These are phyloP conservation scores for Emmonsiellopsis sp. DNA, from an alignment of 2,329 filamentous ascomycete species.

Conservation along the genomic window DNA sequence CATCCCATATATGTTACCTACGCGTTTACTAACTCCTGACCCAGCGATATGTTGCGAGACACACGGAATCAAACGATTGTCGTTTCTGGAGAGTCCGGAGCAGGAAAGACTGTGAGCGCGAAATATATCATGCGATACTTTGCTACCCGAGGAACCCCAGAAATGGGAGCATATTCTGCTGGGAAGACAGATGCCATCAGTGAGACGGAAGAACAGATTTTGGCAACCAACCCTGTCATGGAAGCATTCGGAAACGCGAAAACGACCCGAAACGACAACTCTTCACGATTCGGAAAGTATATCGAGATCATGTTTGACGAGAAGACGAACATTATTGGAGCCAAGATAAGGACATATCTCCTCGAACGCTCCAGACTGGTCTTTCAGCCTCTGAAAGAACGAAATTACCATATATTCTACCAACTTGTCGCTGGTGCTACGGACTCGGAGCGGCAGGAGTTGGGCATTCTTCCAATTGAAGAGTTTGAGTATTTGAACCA, in stretches of 20 bases:
- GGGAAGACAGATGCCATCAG: slow-evolving; percentile 76
- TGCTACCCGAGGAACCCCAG: slow-evolving; percentile 88
- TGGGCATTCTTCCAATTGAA: slow-evolving; percentile 71
- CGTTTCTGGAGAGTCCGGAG: slow-evolving; percentile 97
- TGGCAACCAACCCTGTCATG: slow-evolving; percentile 99
- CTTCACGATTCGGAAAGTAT: slow-evolving; percentile 97
- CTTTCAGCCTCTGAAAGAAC: slow-evolving; percentile 93
- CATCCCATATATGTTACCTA: slow-evolving; percentile 2
- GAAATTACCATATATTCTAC: slow-evolving; percentile 99
- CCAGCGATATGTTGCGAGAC: slow-evolving; percentile 91
- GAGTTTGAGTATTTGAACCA: slow-evolving; percentile 96
- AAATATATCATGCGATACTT: slow-evolving; percentile 99
- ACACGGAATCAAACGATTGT: slow-evolving; percentile 96
- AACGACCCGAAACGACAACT: slow-evolving; percentile 99
- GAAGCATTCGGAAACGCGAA: slow-evolving; percentile 99
- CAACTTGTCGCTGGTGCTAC: slow-evolving; percentile 90
- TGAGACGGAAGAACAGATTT: slow-evolving; percentile 95
- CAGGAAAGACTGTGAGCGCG: slow-evolving; percentile 96
- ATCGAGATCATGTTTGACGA: slow-evolving; percentile 99
- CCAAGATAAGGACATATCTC: slow-evolving; percentile 92
- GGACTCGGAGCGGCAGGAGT: slow-evolving; percentile 69
- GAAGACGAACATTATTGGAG: slow-evolving; percentile 90
- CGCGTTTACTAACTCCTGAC: slow-evolving; percentile 2
- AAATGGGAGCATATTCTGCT: slow-evolving; percentile 69
- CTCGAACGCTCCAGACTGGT: slow-evolving; percentile 91